Conservation (phyloP, 257 asterid genomes). For the Rauvolfia tetraphylla region DNA sequence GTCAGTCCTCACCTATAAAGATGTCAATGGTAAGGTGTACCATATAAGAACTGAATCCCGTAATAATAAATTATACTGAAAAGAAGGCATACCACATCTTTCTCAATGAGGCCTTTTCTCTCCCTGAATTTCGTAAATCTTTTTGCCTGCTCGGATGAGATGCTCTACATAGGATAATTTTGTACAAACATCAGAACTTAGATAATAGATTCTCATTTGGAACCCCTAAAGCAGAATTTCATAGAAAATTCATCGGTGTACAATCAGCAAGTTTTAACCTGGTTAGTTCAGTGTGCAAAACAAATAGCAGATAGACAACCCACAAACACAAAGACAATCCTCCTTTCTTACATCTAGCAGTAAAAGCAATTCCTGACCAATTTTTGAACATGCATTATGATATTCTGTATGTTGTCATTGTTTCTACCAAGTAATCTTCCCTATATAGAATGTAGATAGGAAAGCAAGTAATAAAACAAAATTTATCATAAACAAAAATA, state of each 20-base stretch:
- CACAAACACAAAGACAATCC: background rate
- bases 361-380: background rate
- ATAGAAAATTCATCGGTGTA: background rate
- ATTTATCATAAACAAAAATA: background rate
- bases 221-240: background rate
- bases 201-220: background rate
- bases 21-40: background rate
- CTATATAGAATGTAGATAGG: background rate
- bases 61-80: background rate
- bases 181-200: slow-evolving; percentile 8
- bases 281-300: background rate
- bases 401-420: background rate
- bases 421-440: slow-evolving; percentile 8
- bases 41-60: background rate
- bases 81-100: slow-evolving; percentile 77
- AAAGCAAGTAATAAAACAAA: background rate
- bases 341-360: background rate
- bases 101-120: slow-evolving; percentile 95
- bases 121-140: slow-evolving; percentile 93
- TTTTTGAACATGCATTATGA: background rate
- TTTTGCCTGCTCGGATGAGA: slow-evolving; percentile 74
- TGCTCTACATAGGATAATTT: slow-evolving; percentile 47
- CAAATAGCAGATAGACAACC: background rate
- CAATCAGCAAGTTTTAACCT: background rate
- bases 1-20: slow-evolving; percentile 88